phyloP scores from a whole-genome alignment of 345 rosid genomes.

The Gossypium arboreum region DNA sequence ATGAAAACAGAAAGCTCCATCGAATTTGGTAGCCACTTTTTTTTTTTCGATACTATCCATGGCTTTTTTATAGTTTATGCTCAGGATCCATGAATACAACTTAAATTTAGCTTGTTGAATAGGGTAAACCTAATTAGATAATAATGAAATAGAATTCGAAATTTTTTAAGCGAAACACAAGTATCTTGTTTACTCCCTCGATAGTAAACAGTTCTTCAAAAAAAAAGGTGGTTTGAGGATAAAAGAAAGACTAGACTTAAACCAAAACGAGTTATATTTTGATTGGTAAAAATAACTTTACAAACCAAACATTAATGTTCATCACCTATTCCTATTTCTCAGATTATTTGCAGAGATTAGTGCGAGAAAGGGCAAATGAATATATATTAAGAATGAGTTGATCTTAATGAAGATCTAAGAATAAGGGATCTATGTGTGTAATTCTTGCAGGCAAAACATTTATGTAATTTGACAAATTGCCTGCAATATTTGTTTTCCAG shows the following conservation, averaged over 20 bases:
- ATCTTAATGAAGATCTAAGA: no score
- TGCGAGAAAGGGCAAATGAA: background rate
- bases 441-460: background rate
- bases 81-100: no score
- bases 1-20: background rate
- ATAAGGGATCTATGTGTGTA: background rate
- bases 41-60: no score
- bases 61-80: no score
- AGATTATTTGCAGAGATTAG: background rate
- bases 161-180: background rate
- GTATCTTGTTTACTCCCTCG: background rate
- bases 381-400: background rate
- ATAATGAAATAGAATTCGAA: background rate
- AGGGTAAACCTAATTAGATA: background rate
- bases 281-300: no score
- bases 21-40: background rate
- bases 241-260: no score
- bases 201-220: background rate
- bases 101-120: background rate
- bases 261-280: no score
- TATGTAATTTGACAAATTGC: background rate
- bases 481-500: slow-evolving; percentile 31
- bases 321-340: background rate
- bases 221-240: no score
- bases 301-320: no score